Percentiles rank a stretch among this genome's conserved stretches.
Evolutionary conservation across 108 stramenopile genomes (phyloP).

Genomic region (Discostella pseudostelligera): DNA sequence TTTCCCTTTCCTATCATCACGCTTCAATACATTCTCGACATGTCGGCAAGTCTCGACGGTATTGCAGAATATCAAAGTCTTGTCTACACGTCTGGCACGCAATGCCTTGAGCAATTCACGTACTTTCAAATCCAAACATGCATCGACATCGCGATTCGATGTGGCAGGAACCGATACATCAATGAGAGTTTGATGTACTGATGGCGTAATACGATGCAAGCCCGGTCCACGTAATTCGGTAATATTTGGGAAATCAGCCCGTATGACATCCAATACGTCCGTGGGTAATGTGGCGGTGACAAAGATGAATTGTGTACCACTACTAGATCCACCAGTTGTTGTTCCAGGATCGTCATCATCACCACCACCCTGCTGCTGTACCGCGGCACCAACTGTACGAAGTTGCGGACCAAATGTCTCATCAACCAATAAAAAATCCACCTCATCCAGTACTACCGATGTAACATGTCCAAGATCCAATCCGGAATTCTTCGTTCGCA

Average conservation of each 20-base stretch:
- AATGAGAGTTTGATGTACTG: conserved; percentile 73
- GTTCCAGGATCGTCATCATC: not conserved
- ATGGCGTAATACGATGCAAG: conserved; percentile 80
- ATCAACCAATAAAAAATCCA: conserved; percentile 90
- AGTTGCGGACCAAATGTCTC: conserved; percentile 89
- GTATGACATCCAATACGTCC: conserved; percentile 64
- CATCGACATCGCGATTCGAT: conserved; percentile 57
- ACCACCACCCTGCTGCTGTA: not conserved
- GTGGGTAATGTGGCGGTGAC: conserved; percentile 93
- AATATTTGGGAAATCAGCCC: conserved; percentile 75
- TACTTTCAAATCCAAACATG: conserved; percentile 82
- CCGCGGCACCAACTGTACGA: conserved; percentile 81
- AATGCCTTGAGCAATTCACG: conserved; percentile 81
- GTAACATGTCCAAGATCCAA: conserved; percentile 64
- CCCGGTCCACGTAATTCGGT: conserved; percentile 84
- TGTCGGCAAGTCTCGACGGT: conserved; percentile 90
- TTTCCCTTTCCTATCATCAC: conserved; percentile 73
- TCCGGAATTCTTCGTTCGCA: conserved; percentile 71
- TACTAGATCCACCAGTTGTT: not conserved
- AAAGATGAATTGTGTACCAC: conserved; percentile 86
- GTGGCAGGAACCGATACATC: conserved; percentile 82
- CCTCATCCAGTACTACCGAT: conserved; percentile 89
- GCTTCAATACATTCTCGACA: conserved; percentile 88
- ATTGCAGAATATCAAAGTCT: conserved; percentile 96
- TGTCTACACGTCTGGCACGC: conserved; percentile 59